Base-by-base conservation (phyloP, 768 basidiomycete species). In the Serendipita sp. region DNA sequence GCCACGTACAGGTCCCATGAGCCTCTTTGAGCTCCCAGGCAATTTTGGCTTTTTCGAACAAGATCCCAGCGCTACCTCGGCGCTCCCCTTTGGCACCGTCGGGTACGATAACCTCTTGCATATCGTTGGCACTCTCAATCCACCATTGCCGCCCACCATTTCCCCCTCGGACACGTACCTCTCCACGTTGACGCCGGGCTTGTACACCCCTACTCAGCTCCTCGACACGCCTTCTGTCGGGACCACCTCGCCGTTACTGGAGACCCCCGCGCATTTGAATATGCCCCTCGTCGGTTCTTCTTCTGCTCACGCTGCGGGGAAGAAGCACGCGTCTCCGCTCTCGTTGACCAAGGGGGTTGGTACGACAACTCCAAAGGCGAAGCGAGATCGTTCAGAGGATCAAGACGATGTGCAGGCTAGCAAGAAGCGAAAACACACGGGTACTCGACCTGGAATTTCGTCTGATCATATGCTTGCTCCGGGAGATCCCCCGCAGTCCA, bases 401-500 rank as follows among this genome's bases (percentile, higher is more conserved):
- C 28, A 30, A 8, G 56, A 60, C 18, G 16, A n/a, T 36, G 56
- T 11, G 4, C 28, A n/a, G n/a, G 36, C 36, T 8, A 30, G 16
- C 16, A 75, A 72, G 68, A 68, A 63, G 54, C 56, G 67, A 10
- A 65, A 51, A 0, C 83, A 81, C 3, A 88, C 82, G 1, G 86
- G 85, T n/a, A 88, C 85, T 4, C 83, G 88, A 67, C 85, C 83
- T 73, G 85, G 85, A 72, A 75, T 85, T 46, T 81, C 81, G 2
- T 85, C 88, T 2, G 80, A 81, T 36, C 70, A 78, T 2, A 79
- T 90, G 23, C 80, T 92, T 28, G 79, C 85, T 23, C 71, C 85
- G 69, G 83, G 87, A 63, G 91, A 91, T 1, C 91, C 91, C 0
- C 89, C 86, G 0, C 91, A 93, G 71, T 51, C 80, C 0, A 84